phyloP scores from a whole-genome alignment of 2,329 filamentous ascomycete species.

The Exophiala sp. region DNA sequence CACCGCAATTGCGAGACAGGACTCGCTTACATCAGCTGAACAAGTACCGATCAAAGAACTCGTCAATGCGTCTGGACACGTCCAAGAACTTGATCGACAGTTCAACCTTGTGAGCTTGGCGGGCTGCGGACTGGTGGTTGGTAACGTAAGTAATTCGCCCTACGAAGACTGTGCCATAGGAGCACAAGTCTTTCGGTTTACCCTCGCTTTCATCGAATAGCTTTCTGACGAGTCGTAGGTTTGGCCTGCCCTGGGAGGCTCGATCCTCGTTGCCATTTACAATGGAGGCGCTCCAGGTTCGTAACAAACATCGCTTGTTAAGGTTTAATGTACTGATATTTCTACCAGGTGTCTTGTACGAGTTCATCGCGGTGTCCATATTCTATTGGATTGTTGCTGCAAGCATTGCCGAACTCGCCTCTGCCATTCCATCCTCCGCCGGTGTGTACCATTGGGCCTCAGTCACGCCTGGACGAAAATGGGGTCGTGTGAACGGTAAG shows the following conservation, averaged over 20 bases:
- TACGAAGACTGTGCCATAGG: too few relatives aligned
- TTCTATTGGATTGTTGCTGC: slow-evolving; percentile 60
- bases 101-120: slow-evolving; percentile 60
- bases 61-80: slow-evolving; percentile 62
- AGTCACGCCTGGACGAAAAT: slow-evolving; percentile 53
- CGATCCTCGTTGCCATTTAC: slow-evolving; percentile 26
- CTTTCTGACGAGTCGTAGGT: slow-evolving; percentile 33
- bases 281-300: slow-evolving; percentile 23
- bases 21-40: not conserved
- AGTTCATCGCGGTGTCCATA: slow-evolving; percentile 51
- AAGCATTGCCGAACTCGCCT: slow-evolving; percentile 59
- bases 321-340: not conserved
- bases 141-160: slow-evolving; percentile 41
- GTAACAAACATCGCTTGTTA: not conserved
- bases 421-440: slow-evolving; percentile 58
- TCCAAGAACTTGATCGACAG: slow-evolving; percentile 61
- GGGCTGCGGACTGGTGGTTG: slow-evolving; percentile 58
- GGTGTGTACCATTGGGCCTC: slow-evolving; percentile 62
- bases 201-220: too few relatives aligned
- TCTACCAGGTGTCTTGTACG: slow-evolving; percentile 60
- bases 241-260: slow-evolving; percentile 43
- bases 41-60: not conserved
- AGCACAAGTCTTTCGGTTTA: too few relatives aligned
- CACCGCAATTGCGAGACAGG: not conserved
- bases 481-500: slow-evolving; percentile 43